Percentiles rank a stretch among this genome's conserved stretches.
Conservation (phyloP, 352 stramenopile genomes). For the Globisporangium viniferum region DNA sequence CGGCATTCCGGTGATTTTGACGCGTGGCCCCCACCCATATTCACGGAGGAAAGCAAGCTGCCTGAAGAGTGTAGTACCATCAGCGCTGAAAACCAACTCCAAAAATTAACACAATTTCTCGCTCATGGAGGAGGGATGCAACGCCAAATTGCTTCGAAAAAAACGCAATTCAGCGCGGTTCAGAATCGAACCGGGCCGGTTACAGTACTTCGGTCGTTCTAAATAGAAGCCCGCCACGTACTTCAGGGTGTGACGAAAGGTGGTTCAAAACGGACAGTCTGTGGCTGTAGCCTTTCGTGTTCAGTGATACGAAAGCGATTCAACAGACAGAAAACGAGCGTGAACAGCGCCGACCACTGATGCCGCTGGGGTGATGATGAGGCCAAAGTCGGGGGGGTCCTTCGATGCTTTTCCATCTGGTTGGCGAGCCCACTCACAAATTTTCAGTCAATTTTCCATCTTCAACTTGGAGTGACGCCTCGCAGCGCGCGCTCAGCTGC, state of each 20-base stretch:
- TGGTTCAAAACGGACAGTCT: background rate
- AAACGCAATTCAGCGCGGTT: background rate
- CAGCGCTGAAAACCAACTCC: too few relatives aligned
- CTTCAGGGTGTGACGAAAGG: background rate
- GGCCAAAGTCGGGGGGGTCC: background rate
- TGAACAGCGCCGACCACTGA: background rate
- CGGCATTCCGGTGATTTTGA: background rate
- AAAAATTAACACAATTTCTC: too few relatives aligned
- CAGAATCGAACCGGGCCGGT: background rate
- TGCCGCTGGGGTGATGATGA: background rate
- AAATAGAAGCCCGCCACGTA: background rate
- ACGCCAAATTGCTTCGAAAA: too few relatives aligned
- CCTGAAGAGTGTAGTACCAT: too few relatives aligned
- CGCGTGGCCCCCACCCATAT: background rate
- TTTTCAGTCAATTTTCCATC: conserved; percentile 14
- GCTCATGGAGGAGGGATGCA: too few relatives aligned
- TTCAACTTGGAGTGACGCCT: conserved; percentile 8
- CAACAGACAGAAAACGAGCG: background rate
- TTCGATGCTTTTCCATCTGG: background rate
- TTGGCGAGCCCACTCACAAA: conserved; percentile 3
- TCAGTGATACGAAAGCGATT: background rate
- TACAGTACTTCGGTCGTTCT: background rate
- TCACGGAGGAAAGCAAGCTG: background rate
- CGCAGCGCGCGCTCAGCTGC: conserved; percentile 3
- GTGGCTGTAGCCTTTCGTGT: background rate